A percentile compares a stretch with the other conserved stretches of the same genome.
phyloP scores from a whole-genome alignment of 2,329 filamentous ascomycete genomes.

The Lachnellula arida region DNA sequence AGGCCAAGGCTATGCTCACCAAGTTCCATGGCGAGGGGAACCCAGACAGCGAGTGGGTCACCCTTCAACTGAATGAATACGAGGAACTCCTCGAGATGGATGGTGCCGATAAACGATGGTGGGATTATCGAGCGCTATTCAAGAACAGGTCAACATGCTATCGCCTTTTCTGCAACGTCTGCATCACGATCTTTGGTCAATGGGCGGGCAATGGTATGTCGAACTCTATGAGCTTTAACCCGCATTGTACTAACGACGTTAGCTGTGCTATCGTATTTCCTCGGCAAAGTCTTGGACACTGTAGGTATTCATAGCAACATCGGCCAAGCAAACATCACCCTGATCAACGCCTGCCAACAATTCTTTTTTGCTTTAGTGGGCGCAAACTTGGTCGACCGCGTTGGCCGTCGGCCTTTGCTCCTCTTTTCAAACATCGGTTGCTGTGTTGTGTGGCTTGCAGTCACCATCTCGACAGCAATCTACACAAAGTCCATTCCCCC shows the following conservation, averaged over 20 bases:
- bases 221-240: neutral
- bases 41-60: constrained; percentile 45
- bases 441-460: constrained; percentile 46
- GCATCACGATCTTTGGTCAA: constrained; percentile 50
- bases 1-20: constrained; percentile 48
- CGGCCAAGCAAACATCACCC: constrained; percentile 47
- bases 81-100: constrained; percentile 46
- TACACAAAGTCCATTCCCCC: constrained; percentile 25
- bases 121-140: constrained; percentile 51
- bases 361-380: constrained; percentile 51
- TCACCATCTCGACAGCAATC: constrained; percentile 39
- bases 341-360: constrained; percentile 52
- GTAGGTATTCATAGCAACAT: constrained; percentile 46
- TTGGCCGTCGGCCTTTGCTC: constrained; percentile 55
- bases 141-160: constrained; percentile 44
- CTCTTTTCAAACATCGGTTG: constrained; percentile 46
- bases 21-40: constrained; percentile 52
- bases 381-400: constrained; percentile 49
- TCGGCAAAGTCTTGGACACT: constrained; percentile 46
- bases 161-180: constrained; percentile 47
- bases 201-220: constrained; percentile 38
- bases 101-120: constrained; percentile 51
- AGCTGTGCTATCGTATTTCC: constrained; percentile 48
- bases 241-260: constrained; percentile 7
- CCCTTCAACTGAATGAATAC: constrained; percentile 45